Evolutionary conservation across 768 basidiomycete genomes (phyloP).

Genomic region (Kwoniella sp.): DNA sequence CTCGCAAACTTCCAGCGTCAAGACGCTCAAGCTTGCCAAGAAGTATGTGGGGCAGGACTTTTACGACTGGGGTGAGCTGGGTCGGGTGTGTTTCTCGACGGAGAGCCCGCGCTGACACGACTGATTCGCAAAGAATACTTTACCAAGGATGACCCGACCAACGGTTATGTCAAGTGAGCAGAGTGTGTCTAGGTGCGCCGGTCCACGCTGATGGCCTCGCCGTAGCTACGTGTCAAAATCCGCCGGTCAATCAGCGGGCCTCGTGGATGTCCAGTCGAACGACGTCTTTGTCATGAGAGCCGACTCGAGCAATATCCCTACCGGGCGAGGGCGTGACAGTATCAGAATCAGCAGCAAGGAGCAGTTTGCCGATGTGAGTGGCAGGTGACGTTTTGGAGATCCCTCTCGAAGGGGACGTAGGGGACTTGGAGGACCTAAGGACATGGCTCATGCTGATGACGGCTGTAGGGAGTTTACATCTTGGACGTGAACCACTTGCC

Average conservation of each 20-base stretch:
- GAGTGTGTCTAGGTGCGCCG: not conserved
- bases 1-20: constrained; percentile 5
- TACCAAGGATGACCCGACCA: constrained; percentile 45
- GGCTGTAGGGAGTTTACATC: constrained; percentile 45
- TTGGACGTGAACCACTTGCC: constrained; percentile 49
- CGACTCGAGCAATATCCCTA: constrained; percentile 30
- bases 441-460: constrained; percentile 2
- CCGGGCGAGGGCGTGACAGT: constrained; percentile 44
- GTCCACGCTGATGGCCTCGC: not conserved
- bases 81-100: constrained; percentile 25
- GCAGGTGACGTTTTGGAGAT: not conserved
- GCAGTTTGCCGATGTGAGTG: constrained; percentile 44
- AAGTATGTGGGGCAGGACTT: constrained; percentile 42
- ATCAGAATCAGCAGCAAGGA: constrained; percentile 44
- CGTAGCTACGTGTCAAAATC: constrained; percentile 41
- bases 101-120: not conserved
- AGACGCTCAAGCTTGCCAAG: constrained; percentile 42
- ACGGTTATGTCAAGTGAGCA: constrained; percentile 38
- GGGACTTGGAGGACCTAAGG: too few relatives aligned
- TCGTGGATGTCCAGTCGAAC: constrained; percentile 24
- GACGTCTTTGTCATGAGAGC: constrained; percentile 43
- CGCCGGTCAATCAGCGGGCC: constrained; percentile 21
- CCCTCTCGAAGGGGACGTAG: too few relatives aligned
- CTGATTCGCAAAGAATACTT: constrained; percentile 36
- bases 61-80: too few relatives aligned